These are phyloP conservation scores for Pisolithus albus DNA, from an alignment of 768 basidiomycete genomes.

Conservation along the genomic window DNA sequence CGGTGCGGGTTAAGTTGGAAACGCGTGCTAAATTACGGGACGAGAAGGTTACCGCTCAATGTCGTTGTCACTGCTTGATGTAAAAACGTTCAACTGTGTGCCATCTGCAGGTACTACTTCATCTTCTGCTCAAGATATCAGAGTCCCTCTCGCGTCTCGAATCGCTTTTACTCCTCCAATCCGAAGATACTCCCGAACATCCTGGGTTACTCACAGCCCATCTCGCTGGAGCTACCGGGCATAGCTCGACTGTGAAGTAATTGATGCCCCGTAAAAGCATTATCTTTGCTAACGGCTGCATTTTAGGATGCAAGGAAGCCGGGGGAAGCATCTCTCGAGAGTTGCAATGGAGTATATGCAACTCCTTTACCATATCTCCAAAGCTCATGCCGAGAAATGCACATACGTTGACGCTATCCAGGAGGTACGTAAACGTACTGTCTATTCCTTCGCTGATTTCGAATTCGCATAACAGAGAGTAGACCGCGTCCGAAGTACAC, in stretches of 20 bases:
- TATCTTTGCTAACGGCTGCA: constrained; percentile 4
- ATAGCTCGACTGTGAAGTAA: constrained; percentile 35
- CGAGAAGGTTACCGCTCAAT: constrained; percentile 52
- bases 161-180: constrained; percentile 64
- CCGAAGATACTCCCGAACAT: constrained; percentile 36
- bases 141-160: constrained; percentile 88
- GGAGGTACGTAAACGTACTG: constrained; percentile 54
- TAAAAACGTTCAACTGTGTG: neutral
- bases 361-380: constrained; percentile 80
- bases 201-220: constrained; percentile 26
- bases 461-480: constrained; percentile 52
- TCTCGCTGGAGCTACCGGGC: constrained; percentile 18
- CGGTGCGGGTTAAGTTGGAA: constrained; percentile 71
- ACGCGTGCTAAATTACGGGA: constrained; percentile 73
- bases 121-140: constrained; percentile 85
- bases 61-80: neutral
- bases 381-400: constrained; percentile 72
- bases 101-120: constrained; percentile 60
- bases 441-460: constrained; percentile 6
- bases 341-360: constrained; percentile 91
- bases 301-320: constrained; percentile 50
- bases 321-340: constrained; percentile 74
- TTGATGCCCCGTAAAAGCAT: neutral
- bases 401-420: constrained; percentile 77
- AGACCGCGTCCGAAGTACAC: constrained; percentile 72